Base-by-base conservation (phyloP, 2,329 filamentous ascomycete species). In the Dactylellina haptotyla region DNA sequence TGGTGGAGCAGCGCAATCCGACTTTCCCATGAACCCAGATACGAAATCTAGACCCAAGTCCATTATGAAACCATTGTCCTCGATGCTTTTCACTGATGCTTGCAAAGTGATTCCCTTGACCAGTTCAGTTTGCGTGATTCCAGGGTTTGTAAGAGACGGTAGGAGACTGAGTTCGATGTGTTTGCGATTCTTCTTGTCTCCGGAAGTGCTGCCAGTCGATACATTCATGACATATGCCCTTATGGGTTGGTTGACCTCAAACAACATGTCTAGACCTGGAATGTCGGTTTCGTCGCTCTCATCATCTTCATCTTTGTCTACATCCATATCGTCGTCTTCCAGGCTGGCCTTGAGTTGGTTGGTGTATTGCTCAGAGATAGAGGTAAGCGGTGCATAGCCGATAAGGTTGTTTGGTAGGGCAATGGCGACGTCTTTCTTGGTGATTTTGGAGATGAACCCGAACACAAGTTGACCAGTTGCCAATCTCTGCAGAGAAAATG, bases 61-160 rank as follows among this genome's bases (percentile, higher is more conserved):
- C 92, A 99, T 97, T 64, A 98, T 87, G 67, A 95, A 86, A 75
- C 95, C 95, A 79, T 97, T 93, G 78, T 99, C 96, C 81, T 99
- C 94, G n/a, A 96, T 90, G 81, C 94, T 99, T 56, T 86, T 82
- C 25, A 99, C 89, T 0, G 93, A 90, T 1, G 93, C 94, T 85
- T 98, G 96, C 18, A 98, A 83, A 48, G 91, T 93, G 76, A 84
- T 85, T 78, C 96, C 90, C 41, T 86, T 82, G 8, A 95, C 88
- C 8, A 97, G 81, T 77, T 92, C 92, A 41, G 90, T 87, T 76
- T 87, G 86, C 2, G 86, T 84, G 20, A 99, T 83, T 0, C 91
- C 89, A 1, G 86, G 85, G 80, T 99, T 99, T 62, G 92, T 85
- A 75, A 91, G 86, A 70, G 86, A 85, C 1, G 95, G 95, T 54